Evolutionary conservation across 2,329 filamentous ascomycete species (phyloP), one percentile per base, ranked within the genome.

Genomic region (Fusarium sp.): DNA sequence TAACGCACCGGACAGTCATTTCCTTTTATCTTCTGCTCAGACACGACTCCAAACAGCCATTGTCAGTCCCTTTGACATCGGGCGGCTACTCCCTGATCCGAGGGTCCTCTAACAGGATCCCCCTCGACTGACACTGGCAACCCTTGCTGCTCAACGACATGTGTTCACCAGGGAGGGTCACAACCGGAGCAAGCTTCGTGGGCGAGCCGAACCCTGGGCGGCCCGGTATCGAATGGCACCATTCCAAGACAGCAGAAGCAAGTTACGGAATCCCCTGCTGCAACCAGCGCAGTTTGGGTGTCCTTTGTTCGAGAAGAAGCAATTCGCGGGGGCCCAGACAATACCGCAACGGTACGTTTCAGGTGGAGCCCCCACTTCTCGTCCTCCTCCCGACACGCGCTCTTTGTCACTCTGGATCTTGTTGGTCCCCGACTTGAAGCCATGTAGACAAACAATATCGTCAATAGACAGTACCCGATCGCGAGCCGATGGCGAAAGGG

Each of bases 341-440:
- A 46, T 57, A 62, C 51, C 56, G 48, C 70, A 53, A 65, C 48
- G 71, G 70, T 65, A 68, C 48, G 73, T 75, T 75, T 75, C 73
- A 75, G 73, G 72, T 71, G 44, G 43, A 36, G 46, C 59, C 47
- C 66, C 66, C 64, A 62, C 61, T 58, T 50, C 40, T 50, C 2
- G 28, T 63, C 48, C 47, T 41, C 37, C 48, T 12, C 9, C 28
- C 34, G 27, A 55, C 59, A 62, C 68, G 47, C 54, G 65, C 43
- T 46, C 36, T 65, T 62, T 47, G 54, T 66, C 43, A 37, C 48
- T 70, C 23, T 53, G 36, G 10, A 54, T 60, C 31, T 66, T 34
- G 23, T 36, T 51, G 34, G 36, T 37, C 47, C 31, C 47, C 47
- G 23, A 50, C 46, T 31, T 51, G 48, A 18, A 39, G 16, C 23